phyloP scores from a whole-genome alignment of 305 asterid species.

The Fraxinus baroniana region DNA sequence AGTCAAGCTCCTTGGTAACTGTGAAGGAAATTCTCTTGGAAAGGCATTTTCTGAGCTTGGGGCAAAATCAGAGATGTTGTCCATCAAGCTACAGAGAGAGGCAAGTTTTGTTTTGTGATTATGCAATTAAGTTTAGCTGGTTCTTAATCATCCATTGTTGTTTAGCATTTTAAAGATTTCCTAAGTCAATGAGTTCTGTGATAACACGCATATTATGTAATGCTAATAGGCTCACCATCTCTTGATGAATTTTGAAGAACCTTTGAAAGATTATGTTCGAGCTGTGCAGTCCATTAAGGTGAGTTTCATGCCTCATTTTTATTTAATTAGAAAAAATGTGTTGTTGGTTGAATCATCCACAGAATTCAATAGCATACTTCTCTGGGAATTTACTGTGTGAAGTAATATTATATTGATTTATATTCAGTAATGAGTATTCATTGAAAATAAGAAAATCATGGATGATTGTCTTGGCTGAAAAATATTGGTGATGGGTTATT shows the following conservation, averaged over 20 bases:
- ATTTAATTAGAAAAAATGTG: not conserved
- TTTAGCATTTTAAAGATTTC: constrained; percentile 6
- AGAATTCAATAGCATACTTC: constrained; percentile 1
- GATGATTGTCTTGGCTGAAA: not conserved
- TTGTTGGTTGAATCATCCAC: not conserved
- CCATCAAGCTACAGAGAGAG: constrained; percentile 71
- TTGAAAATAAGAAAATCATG: not conserved
- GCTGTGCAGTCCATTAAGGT: constrained; percentile 98
- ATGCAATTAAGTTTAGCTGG: not conserved
- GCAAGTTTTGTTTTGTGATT: constrained; percentile 25
- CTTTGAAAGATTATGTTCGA: constrained; percentile 90
- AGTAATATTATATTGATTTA: not conserved
- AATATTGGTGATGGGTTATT: not conserved
- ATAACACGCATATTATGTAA: constrained; percentile 4
- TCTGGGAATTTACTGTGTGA: not conserved
- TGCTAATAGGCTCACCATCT: constrained; percentile 75
- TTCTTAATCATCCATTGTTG: not conserved
- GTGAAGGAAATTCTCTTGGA: constrained; percentile 84
- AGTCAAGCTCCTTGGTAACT: constrained; percentile 77
- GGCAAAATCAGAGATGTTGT: constrained; percentile 53
- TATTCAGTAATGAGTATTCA: not conserved
- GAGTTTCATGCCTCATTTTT: constrained; percentile 23
- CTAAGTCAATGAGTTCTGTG: not conserved
- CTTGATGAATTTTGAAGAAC: constrained; percentile 94
- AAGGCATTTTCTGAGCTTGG: constrained; percentile 93